Evolutionary conservation across 495 filamentous ascomycete genomes (phyloP), one percentile per base, ranked within the genome.

Genomic region (Penicillium argentinense): DNA sequence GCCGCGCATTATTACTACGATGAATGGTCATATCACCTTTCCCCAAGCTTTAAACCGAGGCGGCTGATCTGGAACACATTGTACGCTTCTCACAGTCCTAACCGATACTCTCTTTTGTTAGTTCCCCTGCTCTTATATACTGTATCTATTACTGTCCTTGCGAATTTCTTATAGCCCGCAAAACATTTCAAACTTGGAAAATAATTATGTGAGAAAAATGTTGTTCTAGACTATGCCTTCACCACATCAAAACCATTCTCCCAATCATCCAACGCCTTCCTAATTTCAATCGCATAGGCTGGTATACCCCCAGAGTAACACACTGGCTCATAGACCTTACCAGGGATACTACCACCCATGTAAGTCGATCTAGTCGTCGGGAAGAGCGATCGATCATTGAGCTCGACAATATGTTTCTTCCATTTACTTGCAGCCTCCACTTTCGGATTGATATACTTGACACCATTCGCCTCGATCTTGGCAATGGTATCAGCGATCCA

Each of bases 331-430:
- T 67, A 71, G 0, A 60, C 57, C 62, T 77, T 80, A 9, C 69
- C 74, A 12, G 74, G 76, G n/a, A 72, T 60, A 39, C 62, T 73
- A 6, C 67, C 75, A 30, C 76, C 76, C 71, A 76, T 75, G 53
- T 77, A 80, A n/a, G 69, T 74, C 3, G 64, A 70, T 59, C 50
- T 59, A 9, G 65, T 72, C 2, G 64, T 69, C 0, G 72, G 71
- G 25, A 82, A 75, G n/a, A 81, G 57, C 11, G 66, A 74, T 45
- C 54, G 57, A 23, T 79, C 55, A n/a, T 51, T 62, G 16, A 77
- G 22, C 30, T 69, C 62, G 14, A 64, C 29, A 26, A 74, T 63
- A 12, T 67, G 59, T 13, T 64, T 25, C 39, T 71, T 72, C 78
- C 78, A 83, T 18, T 45, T 42, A 30, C 75, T 58, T 45, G 75